Conservation (phyloP, 768 basidiomycete species). For the Xerocomellus chrysenteron region DNA sequence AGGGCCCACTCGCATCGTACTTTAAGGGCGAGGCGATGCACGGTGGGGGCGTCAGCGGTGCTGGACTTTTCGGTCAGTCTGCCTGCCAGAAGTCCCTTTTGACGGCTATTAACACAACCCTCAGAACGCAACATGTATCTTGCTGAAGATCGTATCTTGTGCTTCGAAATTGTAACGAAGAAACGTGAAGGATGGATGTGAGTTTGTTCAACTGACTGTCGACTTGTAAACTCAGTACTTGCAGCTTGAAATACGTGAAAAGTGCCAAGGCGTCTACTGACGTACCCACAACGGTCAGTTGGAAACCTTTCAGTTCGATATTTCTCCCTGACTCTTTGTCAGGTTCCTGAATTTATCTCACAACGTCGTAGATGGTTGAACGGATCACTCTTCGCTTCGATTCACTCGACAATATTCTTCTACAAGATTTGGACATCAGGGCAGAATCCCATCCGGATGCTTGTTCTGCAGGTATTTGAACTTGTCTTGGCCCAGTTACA, state of each 20-base stretch:
- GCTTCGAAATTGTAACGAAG: constrained; percentile 93
- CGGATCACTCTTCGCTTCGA: constrained; percentile 89
- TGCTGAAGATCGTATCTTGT: constrained; percentile 87
- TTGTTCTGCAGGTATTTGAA: constrained; percentile 52
- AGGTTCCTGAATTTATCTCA: constrained; percentile 91
- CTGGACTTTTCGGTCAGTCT: constrained; percentile 61
- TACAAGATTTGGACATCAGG: constrained; percentile 88
- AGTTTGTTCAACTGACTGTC: constrained; percentile 27
- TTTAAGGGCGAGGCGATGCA: constrained; percentile 94
- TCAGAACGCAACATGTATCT: constrained; percentile 87
- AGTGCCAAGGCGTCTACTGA: constrained; percentile 95
- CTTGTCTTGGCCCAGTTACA: not conserved
- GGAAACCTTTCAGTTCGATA: not conserved
- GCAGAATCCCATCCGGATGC: constrained; percentile 85
- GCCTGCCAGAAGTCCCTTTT: not conserved
- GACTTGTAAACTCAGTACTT: not conserved
- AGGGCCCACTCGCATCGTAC: constrained; percentile 87
- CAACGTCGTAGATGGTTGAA: constrained; percentile 89
- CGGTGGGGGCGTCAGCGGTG: constrained; percentile 52
- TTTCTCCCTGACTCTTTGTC: not conserved
- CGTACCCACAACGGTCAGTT: constrained; percentile 73
- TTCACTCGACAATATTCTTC: constrained; percentile 90
- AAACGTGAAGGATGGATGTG: constrained; percentile 81
- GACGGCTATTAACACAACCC: not conserved
- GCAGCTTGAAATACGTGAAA: constrained; percentile 84